A percentile compares a stretch with the other conserved stretches of the same genome.
These are phyloP conservation scores for Microbotryum saponariae DNA, from an alignment of 1,284 basidiomycete species.

Conservation along the genomic window DNA sequence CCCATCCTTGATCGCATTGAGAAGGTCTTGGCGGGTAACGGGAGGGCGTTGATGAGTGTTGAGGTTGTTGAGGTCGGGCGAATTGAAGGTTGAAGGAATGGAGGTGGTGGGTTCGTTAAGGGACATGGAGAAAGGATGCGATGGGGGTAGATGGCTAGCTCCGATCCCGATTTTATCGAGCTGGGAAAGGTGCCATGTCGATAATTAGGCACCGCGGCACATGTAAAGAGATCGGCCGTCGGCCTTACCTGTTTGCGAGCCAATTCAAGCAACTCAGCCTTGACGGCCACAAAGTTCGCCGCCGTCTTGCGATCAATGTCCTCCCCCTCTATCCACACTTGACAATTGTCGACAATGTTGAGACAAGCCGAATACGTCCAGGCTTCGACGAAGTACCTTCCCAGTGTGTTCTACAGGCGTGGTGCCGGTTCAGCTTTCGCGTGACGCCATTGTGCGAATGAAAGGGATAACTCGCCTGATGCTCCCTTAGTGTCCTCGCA, in stretches of 20 bases:
- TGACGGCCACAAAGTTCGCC: constrained; percentile 42
- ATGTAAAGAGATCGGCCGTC: not conserved
- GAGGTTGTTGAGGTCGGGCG: not conserved
- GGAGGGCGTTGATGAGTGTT: constrained; percentile 1
- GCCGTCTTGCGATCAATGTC: constrained; percentile 23
- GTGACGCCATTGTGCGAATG: not conserved
- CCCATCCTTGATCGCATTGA: constrained; percentile 53
- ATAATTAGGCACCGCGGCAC: constrained; percentile 6
- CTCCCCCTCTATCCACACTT: constrained; percentile 64
- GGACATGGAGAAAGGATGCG: constrained; percentile 63
- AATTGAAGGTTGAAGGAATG: not conserved
- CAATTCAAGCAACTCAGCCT: constrained; percentile 73
- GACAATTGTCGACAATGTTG: constrained; percentile 75
- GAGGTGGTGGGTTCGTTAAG: constrained; percentile 25
- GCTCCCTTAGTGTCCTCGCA: constrained; percentile 62
- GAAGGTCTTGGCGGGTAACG: constrained; percentile 59
- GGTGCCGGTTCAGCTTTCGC: not conserved
- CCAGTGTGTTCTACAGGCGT: constrained; percentile 54
- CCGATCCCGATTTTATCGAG: constrained; percentile 72
- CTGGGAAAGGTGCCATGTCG: constrained; percentile 44
- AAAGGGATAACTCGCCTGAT: constrained; percentile 54
- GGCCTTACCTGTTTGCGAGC: constrained; percentile 64
- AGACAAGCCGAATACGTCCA: constrained; percentile 91
- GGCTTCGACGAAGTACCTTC: constrained; percentile 73
- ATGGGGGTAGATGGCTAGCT: constrained; percentile 60